Evolutionary conservation across 108 stramenopile species (phyloP).

Genomic region (Skeletonema potamos): DNA sequence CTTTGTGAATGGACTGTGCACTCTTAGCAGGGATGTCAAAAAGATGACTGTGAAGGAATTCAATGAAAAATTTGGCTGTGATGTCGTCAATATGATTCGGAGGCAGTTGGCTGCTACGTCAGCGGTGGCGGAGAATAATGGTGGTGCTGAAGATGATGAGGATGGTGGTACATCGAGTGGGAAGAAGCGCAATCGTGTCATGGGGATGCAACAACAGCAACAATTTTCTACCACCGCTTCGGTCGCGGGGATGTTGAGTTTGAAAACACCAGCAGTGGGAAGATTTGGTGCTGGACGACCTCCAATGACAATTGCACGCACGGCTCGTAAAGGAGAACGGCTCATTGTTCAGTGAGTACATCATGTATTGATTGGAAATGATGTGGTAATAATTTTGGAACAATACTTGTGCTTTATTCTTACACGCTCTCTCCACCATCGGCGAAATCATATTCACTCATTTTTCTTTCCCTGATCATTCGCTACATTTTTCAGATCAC

Average conservation of each 20-base stretch:
- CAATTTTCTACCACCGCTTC: neutral
- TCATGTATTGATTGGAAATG: neutral
- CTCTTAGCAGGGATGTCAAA: conserved; percentile 52
- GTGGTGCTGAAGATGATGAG: neutral
- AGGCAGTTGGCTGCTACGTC: conserved; percentile 16
- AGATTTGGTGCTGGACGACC: conserved; percentile 14
- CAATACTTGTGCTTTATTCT: conserved; percentile 4
- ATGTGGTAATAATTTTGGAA: neutral
- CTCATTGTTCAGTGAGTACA: conserved; percentile 39
- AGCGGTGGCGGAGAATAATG: neutral
- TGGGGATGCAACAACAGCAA: conserved; percentile 5
- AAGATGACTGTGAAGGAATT: conserved; percentile 71
- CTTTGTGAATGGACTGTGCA: conserved; percentile 30
- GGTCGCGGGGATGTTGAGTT: conserved; percentile 17
- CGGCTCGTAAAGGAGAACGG: conserved; percentile 67
- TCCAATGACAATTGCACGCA: conserved; percentile 40
- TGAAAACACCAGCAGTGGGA: conserved; percentile 48
- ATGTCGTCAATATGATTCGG: conserved; percentile 55
- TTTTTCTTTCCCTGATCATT: neutral
- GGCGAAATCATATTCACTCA: neutral
- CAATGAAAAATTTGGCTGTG: conserved; percentile 56
- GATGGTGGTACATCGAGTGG: conserved; percentile 18
- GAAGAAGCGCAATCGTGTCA: conserved; percentile 6
- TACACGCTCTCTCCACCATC: neutral
- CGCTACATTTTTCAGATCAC: conserved; percentile 52